Base-by-base conservation (phyloP, 441 rosid genomes). In the Manihot esculenta region DNA sequence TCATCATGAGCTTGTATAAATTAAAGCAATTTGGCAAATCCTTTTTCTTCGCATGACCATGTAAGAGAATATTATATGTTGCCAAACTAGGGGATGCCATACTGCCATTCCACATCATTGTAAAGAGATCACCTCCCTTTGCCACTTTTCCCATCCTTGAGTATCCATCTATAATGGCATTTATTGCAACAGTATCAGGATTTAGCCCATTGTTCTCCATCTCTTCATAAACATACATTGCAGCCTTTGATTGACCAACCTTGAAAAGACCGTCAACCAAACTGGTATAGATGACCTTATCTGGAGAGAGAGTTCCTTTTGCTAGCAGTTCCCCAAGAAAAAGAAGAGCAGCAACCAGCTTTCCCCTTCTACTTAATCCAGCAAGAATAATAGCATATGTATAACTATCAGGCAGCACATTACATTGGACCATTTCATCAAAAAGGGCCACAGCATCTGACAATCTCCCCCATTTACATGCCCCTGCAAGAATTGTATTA, bases 51-150 rank as follows among this genome's bases (percentile, higher is more conserved):
- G 93, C 80, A 79, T 82, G 85, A 38, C 90, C 90, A 66, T 91
- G 97, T 78, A 94, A 79, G 54, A 94, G 88, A 78, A 87, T 86
- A 74, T 91, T 91, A 78, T 82, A 88, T 1, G 98, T 87, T 67
- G 80, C 77, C 85, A 88, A 84, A 84, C 74, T 85, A 74, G 92
- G 93, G 58, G 50, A n/a, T n/a, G 24, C 24, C n/a, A 76, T 26
- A 57, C 71, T 73, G 68, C 65, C 74, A 75, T 79, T 81, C 68
- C 53, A 60, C 85, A 88, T 82, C 58, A 66, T 66, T 63, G 72
- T 78, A 56, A 87, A 82, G 75, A 89, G 65, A 76, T 72, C 63
- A 57, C 62, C 67, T 26, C 79, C 80, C 74, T 67, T 78, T 64
- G 15, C 80, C 81, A 88, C 73, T 69, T 80, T 82, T 65, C 98